A percentile compares a stretch with the other conserved stretches of the same genome.
phyloP scores from a whole-genome alignment of 768 basidiomycete species.

The Suillus tomentosus region DNA sequence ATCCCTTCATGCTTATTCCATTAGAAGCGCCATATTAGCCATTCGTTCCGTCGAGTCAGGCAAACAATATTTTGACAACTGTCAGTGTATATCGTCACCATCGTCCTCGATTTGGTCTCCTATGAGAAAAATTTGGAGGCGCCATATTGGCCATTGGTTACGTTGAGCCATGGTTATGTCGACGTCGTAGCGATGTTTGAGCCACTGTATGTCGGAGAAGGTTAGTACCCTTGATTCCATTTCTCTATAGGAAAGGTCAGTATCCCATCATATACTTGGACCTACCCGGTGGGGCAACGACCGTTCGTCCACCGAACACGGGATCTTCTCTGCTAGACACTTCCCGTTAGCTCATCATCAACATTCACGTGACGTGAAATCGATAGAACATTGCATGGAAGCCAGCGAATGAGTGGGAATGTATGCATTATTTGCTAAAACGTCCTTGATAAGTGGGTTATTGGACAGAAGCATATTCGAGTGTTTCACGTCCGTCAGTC shows the following conservation, averaged over 20 bases:
- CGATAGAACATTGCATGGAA: background rate
- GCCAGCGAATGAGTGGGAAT: background rate
- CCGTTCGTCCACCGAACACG: background rate
- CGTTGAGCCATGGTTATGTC: background rate
- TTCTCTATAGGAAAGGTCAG: conserved; percentile 2
- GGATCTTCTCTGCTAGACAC: background rate
- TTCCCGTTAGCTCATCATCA: background rate
- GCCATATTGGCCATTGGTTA: background rate
- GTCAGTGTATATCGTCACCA: background rate
- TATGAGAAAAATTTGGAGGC: background rate
- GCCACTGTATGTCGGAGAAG: background rate
- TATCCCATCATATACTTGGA: conserved; percentile 1
- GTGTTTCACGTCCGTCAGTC: background rate
- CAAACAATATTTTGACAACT: background rate
- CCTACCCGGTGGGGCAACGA: background rate
- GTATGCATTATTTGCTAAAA: background rate
- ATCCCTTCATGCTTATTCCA: background rate
- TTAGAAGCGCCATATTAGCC: background rate
- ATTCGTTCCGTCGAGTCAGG: background rate
- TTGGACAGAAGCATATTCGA: background rate
- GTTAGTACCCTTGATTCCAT: background rate
- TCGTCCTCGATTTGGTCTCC: background rate
- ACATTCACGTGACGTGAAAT: background rate
- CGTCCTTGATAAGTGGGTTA: background rate
- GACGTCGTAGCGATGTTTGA: background rate